Evolutionary conservation across 2,329 filamentous ascomycete species (phyloP).

Genomic region (Cladosporium oxysporum): DNA sequence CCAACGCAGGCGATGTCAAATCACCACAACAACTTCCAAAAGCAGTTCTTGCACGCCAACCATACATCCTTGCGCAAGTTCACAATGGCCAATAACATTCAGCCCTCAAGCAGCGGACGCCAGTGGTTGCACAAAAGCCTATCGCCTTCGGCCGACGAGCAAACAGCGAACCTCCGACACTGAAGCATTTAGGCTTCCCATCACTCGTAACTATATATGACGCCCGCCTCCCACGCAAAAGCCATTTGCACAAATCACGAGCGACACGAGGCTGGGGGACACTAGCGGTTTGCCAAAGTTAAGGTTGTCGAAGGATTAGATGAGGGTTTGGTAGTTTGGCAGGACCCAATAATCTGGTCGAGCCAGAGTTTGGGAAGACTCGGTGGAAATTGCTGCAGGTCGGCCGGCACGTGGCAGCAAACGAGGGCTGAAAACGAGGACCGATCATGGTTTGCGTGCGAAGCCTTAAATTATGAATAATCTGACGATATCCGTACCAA

Average conservation of each 20-base stretch:
- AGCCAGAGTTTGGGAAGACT: not conserved
- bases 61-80: no score
- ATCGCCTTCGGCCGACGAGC: constrained; percentile 8
- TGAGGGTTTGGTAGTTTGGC: not conserved
- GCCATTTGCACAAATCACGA: not conserved
- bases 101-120: not conserved
- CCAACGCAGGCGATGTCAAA: not conserved
- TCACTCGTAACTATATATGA: not conserved
- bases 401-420: no score
- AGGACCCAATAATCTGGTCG: not conserved
- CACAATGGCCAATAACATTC: no score
- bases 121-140: not conserved
- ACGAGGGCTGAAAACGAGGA: no score
- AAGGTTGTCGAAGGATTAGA: not conserved
- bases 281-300: not conserved
- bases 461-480: no score
- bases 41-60: not conserved
- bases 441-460: no score
- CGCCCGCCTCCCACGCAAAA: not conserved
- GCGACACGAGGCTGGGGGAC: not conserved
- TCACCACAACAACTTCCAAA: not conserved
- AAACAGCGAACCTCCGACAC: not conserved
- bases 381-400: not conserved
- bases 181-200: not conserved
- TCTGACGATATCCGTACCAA: no score